These are phyloP conservation scores for Boletus tylopilopsis DNA, from an alignment of 768 basidiomycete species.

Conservation along the genomic window DNA sequence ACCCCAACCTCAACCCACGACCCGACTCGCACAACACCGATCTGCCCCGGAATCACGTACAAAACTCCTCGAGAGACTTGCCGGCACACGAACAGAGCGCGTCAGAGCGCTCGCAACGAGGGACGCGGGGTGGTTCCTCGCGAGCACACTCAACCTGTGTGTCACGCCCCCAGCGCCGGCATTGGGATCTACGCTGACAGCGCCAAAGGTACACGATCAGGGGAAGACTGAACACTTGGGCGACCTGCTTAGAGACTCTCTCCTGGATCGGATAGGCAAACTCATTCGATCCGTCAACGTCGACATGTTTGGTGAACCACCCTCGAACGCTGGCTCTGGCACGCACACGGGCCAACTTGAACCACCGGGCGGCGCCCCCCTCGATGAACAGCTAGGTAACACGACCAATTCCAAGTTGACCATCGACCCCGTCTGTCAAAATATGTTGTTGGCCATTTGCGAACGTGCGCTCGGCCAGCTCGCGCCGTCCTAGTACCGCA, in stretches of 20 bases:
- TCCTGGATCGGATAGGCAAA: conserved; percentile 24
- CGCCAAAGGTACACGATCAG: not conserved
- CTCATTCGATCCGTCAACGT: conserved; percentile 14
- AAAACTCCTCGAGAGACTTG: conserved; percentile 7
- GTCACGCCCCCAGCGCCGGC: conserved; percentile 1
- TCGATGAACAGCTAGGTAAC: not conserved
- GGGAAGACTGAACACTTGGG: not conserved
- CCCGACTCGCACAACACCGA: not conserved
- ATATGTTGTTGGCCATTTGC: conserved; percentile 28
- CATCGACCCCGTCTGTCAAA: conserved; percentile 22
- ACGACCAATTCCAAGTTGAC: not conserved
- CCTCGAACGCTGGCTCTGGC: not conserved
- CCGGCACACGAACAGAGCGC: conserved; percentile 14
- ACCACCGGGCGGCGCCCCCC: not conserved
- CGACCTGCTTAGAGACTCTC: conserved; percentile 10
- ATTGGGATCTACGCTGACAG: too few relatives aligned
- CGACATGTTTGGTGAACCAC: not conserved
- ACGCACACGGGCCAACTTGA: not conserved
- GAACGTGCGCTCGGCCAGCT: conserved; percentile 22
- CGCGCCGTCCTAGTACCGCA: not conserved
- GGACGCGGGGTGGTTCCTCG: conserved; percentile 29
- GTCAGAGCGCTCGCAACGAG: conserved; percentile 23
- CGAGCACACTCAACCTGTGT: conserved; percentile 24
- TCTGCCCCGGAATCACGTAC: not conserved
- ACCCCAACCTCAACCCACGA: not conserved